These are phyloP conservation scores for Blastomyces gilchristii DNA, from an alignment of 2,329 filamentous ascomycete genomes.

Conservation along the genomic window DNA sequence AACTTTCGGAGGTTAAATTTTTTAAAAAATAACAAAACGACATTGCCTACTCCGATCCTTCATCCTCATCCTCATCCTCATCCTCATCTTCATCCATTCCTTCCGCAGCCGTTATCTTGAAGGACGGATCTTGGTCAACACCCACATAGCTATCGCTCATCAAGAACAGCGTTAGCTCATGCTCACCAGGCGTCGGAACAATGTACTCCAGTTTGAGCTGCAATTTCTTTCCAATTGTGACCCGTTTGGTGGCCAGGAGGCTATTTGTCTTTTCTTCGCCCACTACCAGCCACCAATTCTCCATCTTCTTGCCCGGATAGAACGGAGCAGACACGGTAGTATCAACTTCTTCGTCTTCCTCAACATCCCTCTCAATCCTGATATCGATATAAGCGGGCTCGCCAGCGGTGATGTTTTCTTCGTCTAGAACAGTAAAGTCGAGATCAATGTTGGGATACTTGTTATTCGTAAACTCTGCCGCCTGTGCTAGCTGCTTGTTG, in stretches of 20 bases:
- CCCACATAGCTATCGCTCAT: slow-evolving; percentile 98
- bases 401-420: slow-evolving; percentile 68
- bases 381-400: slow-evolving; percentile 74
- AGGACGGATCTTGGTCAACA: slow-evolving; percentile 89
- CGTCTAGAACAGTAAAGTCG: slow-evolving; percentile 74
- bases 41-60: slow-evolving; percentile 6
- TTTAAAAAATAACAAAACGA: neutral
- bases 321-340: slow-evolving; percentile 87
- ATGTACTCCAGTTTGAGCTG: slow-evolving; percentile 79
- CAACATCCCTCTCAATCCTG: slow-evolving; percentile 71
- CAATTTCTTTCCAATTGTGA: slow-evolving; percentile 71
- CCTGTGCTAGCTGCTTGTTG: slow-evolving; percentile 72
- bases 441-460: slow-evolving; percentile 94
- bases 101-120: slow-evolving; percentile 75
- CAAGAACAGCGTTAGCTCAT: slow-evolving; percentile 81
- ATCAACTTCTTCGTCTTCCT: slow-evolving; percentile 64
- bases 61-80: slow-evolving; percentile 58
- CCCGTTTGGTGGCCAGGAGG: slow-evolving; percentile 84
- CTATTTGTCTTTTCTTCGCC: slow-evolving; percentile 83
- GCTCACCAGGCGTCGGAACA: slow-evolving; percentile 72
- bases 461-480: slow-evolving; percentile 89
- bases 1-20: neutral
- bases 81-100: slow-evolving; percentile 92
- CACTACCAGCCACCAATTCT: slow-evolving; percentile 98
- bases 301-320: slow-evolving; percentile 82